A percentile compares a stretch with the other conserved stretches of the same genome.
Conservation (phyloP, 2,329 filamentous ascomycete genomes). For the Rhexocercosporidium sp. region DNA sequence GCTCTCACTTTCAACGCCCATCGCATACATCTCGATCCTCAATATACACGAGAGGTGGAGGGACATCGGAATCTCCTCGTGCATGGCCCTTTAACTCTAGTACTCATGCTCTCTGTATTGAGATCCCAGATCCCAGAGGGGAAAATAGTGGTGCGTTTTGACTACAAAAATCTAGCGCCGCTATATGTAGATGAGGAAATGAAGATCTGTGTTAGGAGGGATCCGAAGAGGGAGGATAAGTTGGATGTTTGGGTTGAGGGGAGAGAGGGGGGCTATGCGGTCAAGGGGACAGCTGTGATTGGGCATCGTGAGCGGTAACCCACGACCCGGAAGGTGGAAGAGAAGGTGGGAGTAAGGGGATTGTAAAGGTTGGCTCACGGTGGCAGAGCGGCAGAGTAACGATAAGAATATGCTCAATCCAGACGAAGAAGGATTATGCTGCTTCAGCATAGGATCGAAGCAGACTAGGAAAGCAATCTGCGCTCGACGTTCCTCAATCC, state of each 20-base stretch:
- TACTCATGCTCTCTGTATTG: constrained; percentile 75
- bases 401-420: no score
- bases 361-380: no score
- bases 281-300: constrained; percentile 57
- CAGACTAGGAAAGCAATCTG: no score
- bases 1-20: constrained; percentile 94
- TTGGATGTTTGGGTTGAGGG: constrained; percentile 73
- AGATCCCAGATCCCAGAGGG: constrained; percentile 50
- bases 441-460: no score
- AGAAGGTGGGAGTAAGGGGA: no score
- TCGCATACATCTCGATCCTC: constrained; percentile 80
- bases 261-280: constrained; percentile 64
- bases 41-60: constrained; percentile 73
- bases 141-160: constrained; percentile 58
- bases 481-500: no score
- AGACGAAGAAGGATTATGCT: no score
- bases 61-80: constrained; percentile 78
- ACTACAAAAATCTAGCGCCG: constrained; percentile 83
- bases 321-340: not conserved
- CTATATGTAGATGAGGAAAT: constrained; percentile 77
- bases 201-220: constrained; percentile 67
- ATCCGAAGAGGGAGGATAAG: constrained; percentile 45
- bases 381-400: no score
- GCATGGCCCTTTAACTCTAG: constrained; percentile 83
- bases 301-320: not conserved